phyloP scores from a whole-genome alignment of 2,329 filamentous ascomycete genomes.

The Alternaria burnsii region DNA sequence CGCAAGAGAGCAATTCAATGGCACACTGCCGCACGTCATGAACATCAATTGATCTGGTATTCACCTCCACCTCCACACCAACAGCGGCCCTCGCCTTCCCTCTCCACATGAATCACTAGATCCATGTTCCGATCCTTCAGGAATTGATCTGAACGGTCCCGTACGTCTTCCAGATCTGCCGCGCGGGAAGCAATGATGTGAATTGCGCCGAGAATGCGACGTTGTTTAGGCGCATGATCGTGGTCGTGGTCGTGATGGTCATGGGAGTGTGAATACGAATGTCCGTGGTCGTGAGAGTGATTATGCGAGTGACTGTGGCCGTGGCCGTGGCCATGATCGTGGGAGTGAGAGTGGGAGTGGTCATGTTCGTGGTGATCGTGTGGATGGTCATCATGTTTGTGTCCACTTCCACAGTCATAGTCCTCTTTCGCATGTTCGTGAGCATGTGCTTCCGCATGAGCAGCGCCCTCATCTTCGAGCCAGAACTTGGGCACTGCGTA shows the following conservation, averaged over 20 bases:
- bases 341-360: slow-evolving; percentile 32
- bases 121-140: slow-evolving; percentile 77
- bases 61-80: slow-evolving; percentile 65
- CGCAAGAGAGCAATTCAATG: not conserved
- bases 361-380: slow-evolving; percentile 32
- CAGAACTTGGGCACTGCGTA: slow-evolving; percentile 93
- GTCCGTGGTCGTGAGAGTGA: slow-evolving; percentile 33
- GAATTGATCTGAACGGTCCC: slow-evolving; percentile 77
- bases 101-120: slow-evolving; percentile 85
- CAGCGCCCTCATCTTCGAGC: slow-evolving; percentile 73
- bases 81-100: slow-evolving; percentile 75
- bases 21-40: not conserved
- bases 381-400: slow-evolving; percentile 35
- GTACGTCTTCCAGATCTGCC: slow-evolving; percentile 82
- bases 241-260: slow-evolving; percentile 45
- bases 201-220: slow-evolving; percentile 79
- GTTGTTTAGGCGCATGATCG: slow-evolving; percentile 37
- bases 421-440: slow-evolving; percentile 42
- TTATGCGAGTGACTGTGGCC: slow-evolving; percentile 36
- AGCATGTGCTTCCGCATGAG: slow-evolving; percentile 53
- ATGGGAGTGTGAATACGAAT: slow-evolving; percentile 13
- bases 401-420: slow-evolving; percentile 38
- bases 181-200: slow-evolving; percentile 80
- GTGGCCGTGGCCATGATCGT: slow-evolving; percentile 48
- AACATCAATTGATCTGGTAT: slow-evolving; percentile 8